Percentiles rank a stretch among this genome's conserved stretches.
Conservation (phyloP, 78 protist species). For the Anaeramoeba ignava region DNA sequence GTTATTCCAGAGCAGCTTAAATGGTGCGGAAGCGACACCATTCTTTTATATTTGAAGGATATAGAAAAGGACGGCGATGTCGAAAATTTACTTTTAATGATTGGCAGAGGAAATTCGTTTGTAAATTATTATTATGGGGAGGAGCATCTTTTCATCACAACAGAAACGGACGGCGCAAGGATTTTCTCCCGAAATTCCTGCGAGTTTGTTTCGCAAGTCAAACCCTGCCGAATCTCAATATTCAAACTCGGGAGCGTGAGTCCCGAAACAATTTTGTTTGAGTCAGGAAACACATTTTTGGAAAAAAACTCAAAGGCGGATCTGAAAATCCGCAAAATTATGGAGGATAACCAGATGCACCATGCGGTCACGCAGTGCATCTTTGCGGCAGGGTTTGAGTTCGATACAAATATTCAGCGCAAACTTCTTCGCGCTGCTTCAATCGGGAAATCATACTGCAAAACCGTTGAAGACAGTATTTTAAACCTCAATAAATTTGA, state of each 20-base stretch:
- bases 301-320: neutral
- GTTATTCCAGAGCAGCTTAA: neutral
- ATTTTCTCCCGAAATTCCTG: neutral
- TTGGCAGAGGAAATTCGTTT: neutral
- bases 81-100: neutral
- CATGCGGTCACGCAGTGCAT: neutral
- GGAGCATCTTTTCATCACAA: neutral
- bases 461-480: too few relatives aligned
- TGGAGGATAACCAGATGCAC: neutral
- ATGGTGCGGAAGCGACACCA: neutral
- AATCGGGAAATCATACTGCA: neutral
- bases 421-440: neutral
- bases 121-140: neutral
- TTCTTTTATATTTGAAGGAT: neutral
- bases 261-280: neutral
- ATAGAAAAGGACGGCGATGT: too few relatives aligned
- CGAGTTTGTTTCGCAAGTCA: neutral
- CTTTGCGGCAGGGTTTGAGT: neutral
- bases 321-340: neutral
- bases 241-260: neutral
- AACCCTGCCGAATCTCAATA: neutral
- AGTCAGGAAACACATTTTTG: neutral
- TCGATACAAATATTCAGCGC: neutral
- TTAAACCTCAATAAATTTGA: too few relatives aligned
- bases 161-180: neutral